Conservation (phyloP, 1,284 basidiomycete species). For the Cutaneotrichosporon spelunceum region DNA sequence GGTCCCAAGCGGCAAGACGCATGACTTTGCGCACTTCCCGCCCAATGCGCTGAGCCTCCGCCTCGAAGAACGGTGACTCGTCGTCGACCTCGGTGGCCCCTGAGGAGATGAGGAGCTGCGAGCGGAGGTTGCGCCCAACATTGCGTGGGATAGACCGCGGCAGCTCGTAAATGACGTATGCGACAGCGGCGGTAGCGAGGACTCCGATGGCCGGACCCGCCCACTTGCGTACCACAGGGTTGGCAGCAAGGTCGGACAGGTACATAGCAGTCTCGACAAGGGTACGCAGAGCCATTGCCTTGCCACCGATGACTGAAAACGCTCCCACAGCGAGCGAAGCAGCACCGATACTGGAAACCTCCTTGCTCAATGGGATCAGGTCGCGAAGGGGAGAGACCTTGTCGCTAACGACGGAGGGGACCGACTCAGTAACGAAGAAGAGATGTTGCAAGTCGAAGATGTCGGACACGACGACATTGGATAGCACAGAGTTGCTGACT, state of each 20-base stretch:
- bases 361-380: conserved; percentile 37
- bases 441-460: conserved; percentile 85
- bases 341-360: conserved; percentile 65
- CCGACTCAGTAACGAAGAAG: conserved; percentile 54
- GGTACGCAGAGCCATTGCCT: conserved; percentile 71
- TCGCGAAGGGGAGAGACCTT: conserved; percentile 27
- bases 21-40: conserved; percentile 93
- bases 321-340: conserved; percentile 78
- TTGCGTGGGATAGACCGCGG: conserved; percentile 89
- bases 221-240: conserved; percentile 81
- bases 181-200: conserved; percentile 68
- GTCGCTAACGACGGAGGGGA: conserved; percentile 50
- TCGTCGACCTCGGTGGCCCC: conserved; percentile 36
- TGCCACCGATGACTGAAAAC: conserved; percentile 78
- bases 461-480: conserved; percentile 60
- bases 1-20: conserved; percentile 85
- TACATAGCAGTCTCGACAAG: conserved; percentile 73
- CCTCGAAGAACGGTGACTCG: conserved; percentile 61
- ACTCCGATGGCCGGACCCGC: conserved; percentile 74
- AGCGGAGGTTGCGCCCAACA: conserved; percentile 66
- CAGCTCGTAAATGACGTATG: conserved; percentile 83
- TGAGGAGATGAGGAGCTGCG: conserved; percentile 55
- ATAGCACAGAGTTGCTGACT: conserved; percentile 40
- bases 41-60: conserved; percentile 68
- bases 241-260: conserved; percentile 73